Evolutionary conservation across 805 yeast species (phyloP), one percentile per base, ranked within the genome.

Genomic region (Saturnispora ahearnii): DNA sequence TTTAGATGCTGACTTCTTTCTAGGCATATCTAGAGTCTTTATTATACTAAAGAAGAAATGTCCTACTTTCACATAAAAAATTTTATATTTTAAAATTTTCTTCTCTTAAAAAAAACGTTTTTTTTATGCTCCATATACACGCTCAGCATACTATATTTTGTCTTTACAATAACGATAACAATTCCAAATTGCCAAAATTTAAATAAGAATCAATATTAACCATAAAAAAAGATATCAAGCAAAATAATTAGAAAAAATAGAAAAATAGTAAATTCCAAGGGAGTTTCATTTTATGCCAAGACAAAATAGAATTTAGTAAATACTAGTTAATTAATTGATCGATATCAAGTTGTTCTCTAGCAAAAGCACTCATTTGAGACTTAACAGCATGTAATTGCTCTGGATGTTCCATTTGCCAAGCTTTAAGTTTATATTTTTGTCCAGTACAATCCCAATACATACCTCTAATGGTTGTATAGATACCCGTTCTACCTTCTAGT

Each of bases 381-480:
- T 73, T 73, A n/a, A 84, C 86, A 30, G 79, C 85, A 59, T 86
- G 93, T 53, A 87, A 63, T 53, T 81, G 72, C 56, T 86, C 91
- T 2, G 93, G 93, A 58, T 87, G 78, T 3, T 68, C 68, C 21
- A 72, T 61, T 66, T 87, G 96, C 93, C 95, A 88, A 56, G 74
- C 82, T 55, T 76, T 72, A 51, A 88, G 70, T 64, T 86, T 88
- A 64, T 78, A 64, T 1, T 82, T 67, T 64, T 87, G 93, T 18
- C 96, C 96, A 26, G 84, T 70, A 40, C 77, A 57, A 63, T 88
- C 96, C 96, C 96, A 88, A 66, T 83, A 87, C 31, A 88, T 76
- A 48, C 95, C 96, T 58, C 95, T 75, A 15, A 72, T 55, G 0
- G 91, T 77, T 29, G 79, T 76, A 62, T 64, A 77, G 29, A 87